Base-by-base conservation (phyloP, 1,284 basidiomycete genomes). In the Tremellales sp. region DNA sequence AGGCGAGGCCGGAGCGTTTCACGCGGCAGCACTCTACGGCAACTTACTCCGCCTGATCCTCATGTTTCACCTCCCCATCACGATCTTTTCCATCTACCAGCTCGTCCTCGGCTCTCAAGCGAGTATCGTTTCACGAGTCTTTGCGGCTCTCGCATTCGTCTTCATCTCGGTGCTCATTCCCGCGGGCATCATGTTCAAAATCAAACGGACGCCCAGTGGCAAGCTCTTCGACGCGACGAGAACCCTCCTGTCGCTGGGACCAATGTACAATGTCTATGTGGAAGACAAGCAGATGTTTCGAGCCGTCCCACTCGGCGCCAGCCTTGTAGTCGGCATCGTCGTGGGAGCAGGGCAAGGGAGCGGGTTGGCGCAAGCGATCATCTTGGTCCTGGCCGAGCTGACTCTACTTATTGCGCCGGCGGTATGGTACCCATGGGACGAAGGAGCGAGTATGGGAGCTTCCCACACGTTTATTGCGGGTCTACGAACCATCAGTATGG, bases 391-490 rank as follows among this genome's bases (percentile, higher is more conserved):
- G 13, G 81, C 89, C 24, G 91, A 96, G 68, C 84, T 96, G 15
- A 78, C 79, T 26, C 82, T 85, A 37, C 86, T 90, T 4, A 77
- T 94, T 46, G 81, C 88, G 26, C 94, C 91, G 36, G 90, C 87
- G 52, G 78, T 96, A 36, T 96, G 91, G 90, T 80, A 93, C 51
- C 92, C 93, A 15, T 97, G 93, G 93, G 91, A 89, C 36, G 86
- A 88, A 48, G 92, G 93, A 3, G 91, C 93, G 1, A 88, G 89
- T 58, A 97, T 97, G 93, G 93, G 91, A 13, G 80, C 89, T 19
- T 84, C 92, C 52, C 89, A 87, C 69, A 94, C 96, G 76, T 77
- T 96, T 62, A 85, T 93, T 57, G 91, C 88, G 53, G 87, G 96
- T 3, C 82, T 87, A 26, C 80, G 94, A 57, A 91, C 97, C 63